Evolutionary conservation across 2,329 filamentous ascomycete species (phyloP).

Genomic region (Pezicula rhizophila): DNA sequence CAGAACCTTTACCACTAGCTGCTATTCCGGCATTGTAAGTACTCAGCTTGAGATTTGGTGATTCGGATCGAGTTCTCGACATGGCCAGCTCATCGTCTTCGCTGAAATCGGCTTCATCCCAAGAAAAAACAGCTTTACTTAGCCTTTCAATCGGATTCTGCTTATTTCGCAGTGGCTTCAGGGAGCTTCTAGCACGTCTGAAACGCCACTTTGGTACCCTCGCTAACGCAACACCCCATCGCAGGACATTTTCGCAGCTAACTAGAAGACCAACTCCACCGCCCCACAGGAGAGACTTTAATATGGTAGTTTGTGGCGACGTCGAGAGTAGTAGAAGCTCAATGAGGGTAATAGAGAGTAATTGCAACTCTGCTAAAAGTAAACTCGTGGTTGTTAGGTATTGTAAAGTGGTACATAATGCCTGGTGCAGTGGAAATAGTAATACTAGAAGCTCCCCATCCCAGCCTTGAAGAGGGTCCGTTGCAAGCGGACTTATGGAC

Average conservation of each 20-base stretch:
- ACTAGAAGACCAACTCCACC: constrained; percentile 74
- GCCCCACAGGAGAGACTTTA: constrained; percentile 80
- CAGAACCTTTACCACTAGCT: constrained; percentile 16
- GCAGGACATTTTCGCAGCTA: constrained; percentile 66
- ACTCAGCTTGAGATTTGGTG: constrained; percentile 12
- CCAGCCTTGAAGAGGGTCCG: constrained; percentile 19
- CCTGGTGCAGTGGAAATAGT: constrained; percentile 79
- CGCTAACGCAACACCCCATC: constrained; percentile 79
- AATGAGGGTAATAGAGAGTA: constrained; percentile 77
- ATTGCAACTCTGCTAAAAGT: constrained; percentile 77
- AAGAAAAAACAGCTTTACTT: constrained; percentile 10
- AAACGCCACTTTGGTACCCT: constrained; percentile 91
- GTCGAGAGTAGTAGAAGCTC: constrained; percentile 71
- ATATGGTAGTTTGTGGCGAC: constrained; percentile 77
- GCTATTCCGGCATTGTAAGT: constrained; percentile 4
- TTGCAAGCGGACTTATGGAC: neutral
- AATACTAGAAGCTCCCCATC: constrained; percentile 36
- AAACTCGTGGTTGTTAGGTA: constrained; percentile 85
- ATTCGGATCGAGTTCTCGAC: neutral
- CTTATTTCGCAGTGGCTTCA: constrained; percentile 1
- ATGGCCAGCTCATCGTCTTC: constrained; percentile 13
- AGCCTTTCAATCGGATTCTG: neutral
- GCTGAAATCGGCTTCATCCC: constrained; percentile 17
- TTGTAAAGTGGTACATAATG: constrained; percentile 65
- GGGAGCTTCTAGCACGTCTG: constrained; percentile 39